A percentile compares a stretch with the other conserved stretches of the same genome.
phyloP scores from a whole-genome alignment of 169 alveolate species.

The Plasmodium coatneyi region DNA sequence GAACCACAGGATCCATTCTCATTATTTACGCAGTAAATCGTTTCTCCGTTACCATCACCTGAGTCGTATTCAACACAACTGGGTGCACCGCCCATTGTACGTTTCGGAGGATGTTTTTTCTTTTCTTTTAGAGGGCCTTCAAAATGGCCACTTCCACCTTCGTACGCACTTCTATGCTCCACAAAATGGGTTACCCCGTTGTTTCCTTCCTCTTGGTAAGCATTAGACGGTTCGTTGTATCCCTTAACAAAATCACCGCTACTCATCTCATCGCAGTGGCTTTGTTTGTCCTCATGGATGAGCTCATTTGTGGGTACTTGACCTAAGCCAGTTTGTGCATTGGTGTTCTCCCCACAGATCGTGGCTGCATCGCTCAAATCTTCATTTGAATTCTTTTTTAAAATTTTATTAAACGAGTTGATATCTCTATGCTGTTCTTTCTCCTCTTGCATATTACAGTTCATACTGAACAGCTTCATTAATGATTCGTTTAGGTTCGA shows the following conservation, averaged over 20 bases:
- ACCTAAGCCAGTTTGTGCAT: background rate
- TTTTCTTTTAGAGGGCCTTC: background rate
- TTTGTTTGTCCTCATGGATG: background rate
- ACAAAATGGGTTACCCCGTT: background rate
- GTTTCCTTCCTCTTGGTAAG: background rate
- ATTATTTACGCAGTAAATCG: background rate
- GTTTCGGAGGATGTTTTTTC: background rate
- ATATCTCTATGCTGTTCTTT: background rate
- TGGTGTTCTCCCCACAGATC: background rate
- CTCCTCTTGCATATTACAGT: background rate
- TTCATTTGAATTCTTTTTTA: background rate
- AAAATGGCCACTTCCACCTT: background rate
- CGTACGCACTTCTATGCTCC: background rate
- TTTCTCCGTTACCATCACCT: background rate
- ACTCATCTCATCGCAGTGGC: background rate
- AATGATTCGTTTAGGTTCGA: background rate
- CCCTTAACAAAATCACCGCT: background rate
- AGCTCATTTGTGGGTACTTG: background rate
- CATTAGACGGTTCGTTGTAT: background rate
- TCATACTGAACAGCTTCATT: constrained; percentile 11
- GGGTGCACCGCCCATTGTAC: background rate
- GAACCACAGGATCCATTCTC: background rate
- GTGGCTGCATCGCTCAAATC: background rate
- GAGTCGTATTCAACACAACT: constrained; percentile 1
- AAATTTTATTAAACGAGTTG: background rate